A percentile compares a stretch with the other conserved stretches of the same genome.
phyloP scores from a whole-genome alignment of 2,329 filamentous ascomycete genomes.

The Calonectria honghensis region DNA sequence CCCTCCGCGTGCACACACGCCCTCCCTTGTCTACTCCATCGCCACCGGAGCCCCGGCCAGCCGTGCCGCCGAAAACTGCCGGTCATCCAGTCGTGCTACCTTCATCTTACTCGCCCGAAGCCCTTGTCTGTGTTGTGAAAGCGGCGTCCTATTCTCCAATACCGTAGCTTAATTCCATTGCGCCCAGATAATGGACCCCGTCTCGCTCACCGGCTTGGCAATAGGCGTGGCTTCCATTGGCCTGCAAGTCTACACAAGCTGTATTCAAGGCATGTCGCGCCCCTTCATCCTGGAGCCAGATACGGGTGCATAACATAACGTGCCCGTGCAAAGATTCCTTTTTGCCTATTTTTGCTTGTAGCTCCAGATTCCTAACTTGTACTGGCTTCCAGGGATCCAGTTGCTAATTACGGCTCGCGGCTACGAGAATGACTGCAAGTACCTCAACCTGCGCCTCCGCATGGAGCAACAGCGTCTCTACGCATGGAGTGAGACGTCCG shows the following conservation, averaged over 20 bases:
- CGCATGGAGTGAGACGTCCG: conserved; percentile 70
- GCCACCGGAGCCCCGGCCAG: conserved; percentile 3
- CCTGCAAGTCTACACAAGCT: conserved; percentile 67
- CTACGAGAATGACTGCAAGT: conserved; percentile 68
- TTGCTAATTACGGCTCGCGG: conserved; percentile 68
- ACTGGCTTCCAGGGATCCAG: conserved; percentile 62
- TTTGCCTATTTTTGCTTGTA: conserved; percentile 10
- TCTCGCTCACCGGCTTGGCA: conserved; percentile 65
- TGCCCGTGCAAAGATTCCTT: background rate
- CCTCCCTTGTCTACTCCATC: conserved; percentile 1
- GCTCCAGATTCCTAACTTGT: conserved; percentile 32
- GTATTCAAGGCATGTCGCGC: conserved; percentile 63
- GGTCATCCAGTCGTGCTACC: background rate
- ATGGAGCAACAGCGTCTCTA: conserved; percentile 71
- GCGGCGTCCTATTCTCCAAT: conserved; percentile 10
- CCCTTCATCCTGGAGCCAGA: background rate
- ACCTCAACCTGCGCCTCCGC: conserved; percentile 68
- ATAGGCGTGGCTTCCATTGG: conserved; percentile 67
- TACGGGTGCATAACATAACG: background rate
- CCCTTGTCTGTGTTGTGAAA: conserved; percentile 22
- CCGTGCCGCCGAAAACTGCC: conserved; percentile 14
- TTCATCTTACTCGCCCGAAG: conserved; percentile 14
- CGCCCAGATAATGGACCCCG: conserved; percentile 63
- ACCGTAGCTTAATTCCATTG: conserved; percentile 25
- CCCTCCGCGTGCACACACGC: background rate